Conservation (phyloP, 208 protist species). For the Strigomonas galati region DNA sequence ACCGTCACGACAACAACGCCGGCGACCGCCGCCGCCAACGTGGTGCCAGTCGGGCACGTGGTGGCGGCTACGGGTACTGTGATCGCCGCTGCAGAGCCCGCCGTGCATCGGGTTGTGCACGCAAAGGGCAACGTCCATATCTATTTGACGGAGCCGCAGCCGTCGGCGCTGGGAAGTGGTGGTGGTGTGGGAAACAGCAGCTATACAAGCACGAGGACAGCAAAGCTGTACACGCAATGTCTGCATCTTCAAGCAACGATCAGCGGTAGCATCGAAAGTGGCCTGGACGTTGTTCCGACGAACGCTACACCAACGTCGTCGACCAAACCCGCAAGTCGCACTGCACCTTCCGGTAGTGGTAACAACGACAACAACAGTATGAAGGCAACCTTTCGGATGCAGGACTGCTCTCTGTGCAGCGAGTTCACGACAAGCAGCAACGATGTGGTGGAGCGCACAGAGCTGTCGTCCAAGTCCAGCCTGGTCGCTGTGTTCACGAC, state of each 20-base stretch:
- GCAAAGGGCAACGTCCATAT: neutral
- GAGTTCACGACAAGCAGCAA: slow-evolving; percentile 16
- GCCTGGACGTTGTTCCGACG: neutral
- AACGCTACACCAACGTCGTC: too few relatives aligned
- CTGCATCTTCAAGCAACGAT: neutral
- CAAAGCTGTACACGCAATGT: neutral
- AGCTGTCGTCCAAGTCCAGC: slow-evolving; percentile 28
- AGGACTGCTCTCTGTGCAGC: slow-evolving; percentile 22
- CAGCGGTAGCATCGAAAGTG: neutral
- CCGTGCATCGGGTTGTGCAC: neutral
- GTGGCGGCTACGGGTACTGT: too few relatives aligned
- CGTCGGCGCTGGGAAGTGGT: too few relatives aligned
- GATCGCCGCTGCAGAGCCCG: too few relatives aligned
- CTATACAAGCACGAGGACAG: neutral
- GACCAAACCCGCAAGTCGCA: too few relatives aligned
- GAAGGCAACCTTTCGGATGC: slow-evolving; percentile 30
- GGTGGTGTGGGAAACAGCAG: neutral
- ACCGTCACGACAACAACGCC: neutral
- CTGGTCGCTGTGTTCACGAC: slow-evolving; percentile 19
- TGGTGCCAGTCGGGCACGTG: too few relatives aligned
- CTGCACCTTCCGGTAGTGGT: too few relatives aligned
- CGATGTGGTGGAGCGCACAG: slow-evolving; percentile 17
- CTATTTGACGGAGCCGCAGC: neutral
- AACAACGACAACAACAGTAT: slow-evolving; percentile 1
- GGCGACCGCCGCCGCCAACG: too few relatives aligned